phyloP scores from a whole-genome alignment of 2,329 filamentous ascomycete species.

The Trichoderma lentiforme region DNA sequence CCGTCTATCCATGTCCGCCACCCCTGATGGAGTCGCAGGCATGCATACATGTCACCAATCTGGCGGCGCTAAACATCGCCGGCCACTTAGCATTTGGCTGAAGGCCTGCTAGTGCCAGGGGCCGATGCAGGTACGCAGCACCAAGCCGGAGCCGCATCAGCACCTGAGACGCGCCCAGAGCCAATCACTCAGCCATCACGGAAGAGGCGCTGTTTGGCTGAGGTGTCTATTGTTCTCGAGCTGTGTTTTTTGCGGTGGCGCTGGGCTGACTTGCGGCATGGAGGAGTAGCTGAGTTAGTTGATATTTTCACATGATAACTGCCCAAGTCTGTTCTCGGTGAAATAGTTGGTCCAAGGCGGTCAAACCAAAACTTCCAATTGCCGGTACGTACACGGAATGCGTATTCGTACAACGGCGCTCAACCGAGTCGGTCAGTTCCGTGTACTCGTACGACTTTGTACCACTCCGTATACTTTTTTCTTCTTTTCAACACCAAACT shows the following conservation, averaged over 20 bases:
- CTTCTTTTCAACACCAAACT: not conserved
- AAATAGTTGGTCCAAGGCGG: not conserved
- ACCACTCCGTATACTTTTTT: no score
- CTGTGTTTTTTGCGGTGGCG: not conserved
- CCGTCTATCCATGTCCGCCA: not conserved
- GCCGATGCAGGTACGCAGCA: constrained; percentile 27
- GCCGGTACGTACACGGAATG: not conserved
- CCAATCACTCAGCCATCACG: constrained; percentile 29
- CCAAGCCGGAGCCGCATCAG: constrained; percentile 12
- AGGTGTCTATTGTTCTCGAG: not conserved
- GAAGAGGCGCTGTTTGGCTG: not conserved
- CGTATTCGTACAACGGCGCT: not conserved
- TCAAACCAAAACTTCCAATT: not conserved
- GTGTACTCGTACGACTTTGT: not conserved
- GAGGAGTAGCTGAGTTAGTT: not conserved
- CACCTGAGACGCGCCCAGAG: constrained; percentile 33
- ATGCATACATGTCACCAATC: constrained; percentile 1
- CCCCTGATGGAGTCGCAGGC: constrained; percentile 5
- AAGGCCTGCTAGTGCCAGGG: constrained; percentile 10
- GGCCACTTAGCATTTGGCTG: not conserved
- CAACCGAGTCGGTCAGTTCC: not conserved
- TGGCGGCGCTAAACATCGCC: not conserved
- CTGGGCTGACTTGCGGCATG: not conserved
- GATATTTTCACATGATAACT: not conserved
- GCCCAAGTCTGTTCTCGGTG: not conserved